Evolutionary conservation across 2,329 filamentous ascomycete genomes (phyloP), one percentile per base, ranked within the genome.

Genomic region (Aspergillus latus): DNA sequence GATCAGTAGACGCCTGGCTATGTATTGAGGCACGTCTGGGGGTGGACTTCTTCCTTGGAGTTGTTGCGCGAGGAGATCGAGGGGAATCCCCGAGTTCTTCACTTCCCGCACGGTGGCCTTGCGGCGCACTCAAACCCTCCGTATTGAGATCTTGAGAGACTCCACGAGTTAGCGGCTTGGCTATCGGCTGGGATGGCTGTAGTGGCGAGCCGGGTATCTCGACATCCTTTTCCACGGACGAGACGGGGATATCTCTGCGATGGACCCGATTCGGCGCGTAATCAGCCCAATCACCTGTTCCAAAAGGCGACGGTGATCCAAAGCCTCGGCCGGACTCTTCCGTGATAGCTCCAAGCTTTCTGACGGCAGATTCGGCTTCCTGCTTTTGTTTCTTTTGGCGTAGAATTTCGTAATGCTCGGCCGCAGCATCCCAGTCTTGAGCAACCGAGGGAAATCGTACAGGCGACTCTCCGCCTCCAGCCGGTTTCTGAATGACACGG

Each of bases 361-460:
- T 56, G 32, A 58, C 43, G 34, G 21, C 43, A 16, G 42, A 16
- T 26, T 52, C 40, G 5, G 52, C 52, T 28, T 49, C 37, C 40
- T 57, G 44, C 10, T 55, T 54, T 29, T 59, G 44, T 45, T 63
- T 60, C 39, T 59, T 64, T 10, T 42, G 29, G 13, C 37, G 56
- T 34, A 43, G 58, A 16, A 36, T 55, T 53, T 68, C 62, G 26
- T 57, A 63, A 7, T 64, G 46, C 21, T 62, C 37, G 2, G 63
- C 64, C 2, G 68, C 65, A 13, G 63, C 64, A 8, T 67, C 66
- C 68, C 72, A 74, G 47, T 75, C 73, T 42, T 70, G 70, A 2
- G 63, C 59, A 4, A 74, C 71, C 2, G 74, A 75, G 5, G 66
- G 62, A 48, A 69, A 73, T 28, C 72, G 66, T 10, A 64, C 55